Base-by-base conservation (phyloP, 1,139 yeast species). In the Geotrichum klebahnii region DNA sequence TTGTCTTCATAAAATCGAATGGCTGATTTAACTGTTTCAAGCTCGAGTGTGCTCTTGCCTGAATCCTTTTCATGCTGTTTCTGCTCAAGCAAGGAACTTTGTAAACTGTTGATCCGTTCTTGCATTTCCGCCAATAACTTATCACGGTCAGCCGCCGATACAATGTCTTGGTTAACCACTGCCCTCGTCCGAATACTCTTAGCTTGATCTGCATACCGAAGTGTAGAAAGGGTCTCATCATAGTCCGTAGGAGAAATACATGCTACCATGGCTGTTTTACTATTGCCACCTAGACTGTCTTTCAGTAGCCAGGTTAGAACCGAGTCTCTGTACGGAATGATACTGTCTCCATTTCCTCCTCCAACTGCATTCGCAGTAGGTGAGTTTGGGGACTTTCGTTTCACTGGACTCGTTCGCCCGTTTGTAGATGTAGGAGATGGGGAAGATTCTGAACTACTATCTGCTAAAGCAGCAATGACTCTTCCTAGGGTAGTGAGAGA, bases 401-500 rank as follows among this genome's bases (percentile, higher is more conserved):
- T 38, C 5, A 26, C 22, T 3, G 19, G 33, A 14, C 32, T 26
- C 6, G 33, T 5, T 9, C 42, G 23, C 3, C 42, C 33, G 16
- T 8, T 24, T 3, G 28, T 37, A 3, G 26, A n/a, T n/a, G n/a
- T n/a, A n/a, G n/a, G 33, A 0, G 38, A 12, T 1, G 31, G 31
- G 12, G 29, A 57, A 57, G 28, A 54, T 56, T n/a, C 50, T 17
- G 20, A 14, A 20, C 60, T 55, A 5, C 61, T 57, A 24, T 71
- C 75, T 0, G 87, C 78, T 44, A 85, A 69, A 0, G 80, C 65
- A 29, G 82, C 80, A 35, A 85, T 80, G 26, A 88, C 86, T 44
- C 95, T 68, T 0, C 95, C 95, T 20, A 85, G 69, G 0, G 88
- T 84, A 0, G 90, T 81, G 50, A 85, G 69, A 0, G 90, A 82